A percentile compares a stretch with the other conserved stretches of the same genome.
These are phyloP conservation scores for Kwoniella dejecticola DNA, from an alignment of 768 basidiomycete species.

Conservation along the genomic window DNA sequence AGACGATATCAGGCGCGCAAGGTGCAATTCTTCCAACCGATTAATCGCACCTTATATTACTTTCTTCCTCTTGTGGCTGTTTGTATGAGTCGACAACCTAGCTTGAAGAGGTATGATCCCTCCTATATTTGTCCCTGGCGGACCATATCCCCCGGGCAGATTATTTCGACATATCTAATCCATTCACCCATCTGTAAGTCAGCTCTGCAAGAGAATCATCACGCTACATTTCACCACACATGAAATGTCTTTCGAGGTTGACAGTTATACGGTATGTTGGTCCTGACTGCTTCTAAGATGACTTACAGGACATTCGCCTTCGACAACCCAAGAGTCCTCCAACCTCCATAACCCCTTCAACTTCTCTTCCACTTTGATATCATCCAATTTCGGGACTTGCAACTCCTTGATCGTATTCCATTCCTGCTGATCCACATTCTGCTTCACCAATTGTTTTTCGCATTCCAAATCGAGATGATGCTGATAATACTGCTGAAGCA, in stretches of 20 bases:
- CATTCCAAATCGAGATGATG: background rate
- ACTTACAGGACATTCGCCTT: constrained; percentile 52
- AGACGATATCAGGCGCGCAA: no score
- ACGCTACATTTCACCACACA: no score
- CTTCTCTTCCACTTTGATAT: constrained; percentile 28
- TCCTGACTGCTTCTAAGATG: no score
- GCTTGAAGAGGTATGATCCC: constrained; percentile 13
- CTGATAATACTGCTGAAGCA: constrained; percentile 17
- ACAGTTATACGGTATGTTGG: no score
- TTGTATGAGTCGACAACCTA: background rate
- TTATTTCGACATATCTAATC: constrained; percentile 24
- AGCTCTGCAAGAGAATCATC: no score
- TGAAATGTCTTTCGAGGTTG: no score
- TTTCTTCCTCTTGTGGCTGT: background rate
- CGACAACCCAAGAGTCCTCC: constrained; percentile 32
- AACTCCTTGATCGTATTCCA: constrained; percentile 9
- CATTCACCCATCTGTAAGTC: no score
- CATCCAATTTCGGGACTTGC: background rate
- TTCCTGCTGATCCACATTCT: background rate
- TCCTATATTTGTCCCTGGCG: constrained; percentile 17
- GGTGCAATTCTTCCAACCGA: no score
- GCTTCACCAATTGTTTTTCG: constrained; percentile 14
- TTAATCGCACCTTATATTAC: no score
- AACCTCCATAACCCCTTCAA: constrained; percentile 46
- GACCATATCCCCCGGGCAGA: constrained; percentile 23